Base-by-base conservation (phyloP, 495 filamentous ascomycete species). In the Penicillium manginii region DNA sequence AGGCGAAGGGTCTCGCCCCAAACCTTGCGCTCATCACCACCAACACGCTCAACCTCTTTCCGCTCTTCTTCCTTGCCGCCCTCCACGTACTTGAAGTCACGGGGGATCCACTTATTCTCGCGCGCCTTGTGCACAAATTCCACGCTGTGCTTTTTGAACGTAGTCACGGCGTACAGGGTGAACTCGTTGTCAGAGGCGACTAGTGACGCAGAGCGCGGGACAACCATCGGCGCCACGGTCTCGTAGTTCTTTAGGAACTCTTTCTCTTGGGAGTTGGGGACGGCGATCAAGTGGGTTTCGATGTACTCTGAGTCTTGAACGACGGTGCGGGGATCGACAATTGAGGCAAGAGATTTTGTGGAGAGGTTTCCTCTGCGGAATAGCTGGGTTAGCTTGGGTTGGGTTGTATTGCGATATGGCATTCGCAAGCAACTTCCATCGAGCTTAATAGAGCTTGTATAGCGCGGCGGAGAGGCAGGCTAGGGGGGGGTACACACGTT, bases 251-350 rank as follows among this genome's bases (percentile, higher is more conserved):
- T 88, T 39, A 96, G 77, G 70, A 94, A 98, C 18, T 98, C 92
- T 69, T 96, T 96, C 54, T 85, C 81, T 54, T 86, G 77, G 60
- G 83, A 82, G 17, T 81, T 84, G 2, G 94, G 94, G 4, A 98
- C 90, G 26, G 88, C 94, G 61, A 98, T 78, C 11, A 98, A 85
- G 67, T 97, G 93, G 18, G 93, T 97, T 75, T 97, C 91, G 63
- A 98, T 85, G 78, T 96, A 98, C 77, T 98, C 96, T 43, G 92
- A 96, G 68, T 96, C 84, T 67, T 89, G 90, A 55, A 97, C 84
- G 35, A 98, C 81, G 54, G 88, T 72, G 52, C 79, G 79, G 18
- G 93, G 91, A 65, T 91, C 82, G 64, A 98, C 87, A 55, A 98
- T 83, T 2, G 90, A 84, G n/a, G 89, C 84, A 63, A 98, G 90